Percentiles rank a stretch among this genome's conserved stretches.
Evolutionary conservation across 805 yeast species (phyloP).

Genomic region (Wickerhamomyces mucosus): DNA sequence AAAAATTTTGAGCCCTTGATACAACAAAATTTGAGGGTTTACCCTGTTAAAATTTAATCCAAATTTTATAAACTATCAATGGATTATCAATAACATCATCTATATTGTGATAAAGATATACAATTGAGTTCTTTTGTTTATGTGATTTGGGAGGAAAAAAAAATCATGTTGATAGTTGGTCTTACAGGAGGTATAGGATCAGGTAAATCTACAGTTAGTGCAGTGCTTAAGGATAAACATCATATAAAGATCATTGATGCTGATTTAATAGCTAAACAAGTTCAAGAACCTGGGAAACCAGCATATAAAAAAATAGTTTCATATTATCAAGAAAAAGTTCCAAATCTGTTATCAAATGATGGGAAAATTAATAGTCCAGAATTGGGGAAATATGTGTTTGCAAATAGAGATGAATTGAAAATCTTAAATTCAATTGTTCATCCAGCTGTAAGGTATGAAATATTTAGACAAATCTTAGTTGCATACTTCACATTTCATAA

Average conservation of each 20-base stretch:
- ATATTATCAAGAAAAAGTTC: slow-evolving; percentile 47
- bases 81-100: too few species aligned
- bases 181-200: slow-evolving; percentile 97
- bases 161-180: slow-evolving; percentile 78
- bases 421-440: slow-evolving; percentile 72
- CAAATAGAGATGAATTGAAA: slow-evolving; percentile 46
- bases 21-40: too few species aligned
- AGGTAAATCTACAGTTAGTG: slow-evolving; percentile 91
- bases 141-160: too few species aligned
- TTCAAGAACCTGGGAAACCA: slow-evolving; percentile 69
- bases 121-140: too few species aligned
- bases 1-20: too few species aligned
- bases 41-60: too few species aligned
- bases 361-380: slow-evolving; percentile 54
- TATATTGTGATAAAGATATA: too few species aligned
- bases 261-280: slow-evolving; percentile 77
- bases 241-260: slow-evolving; percentile 72
- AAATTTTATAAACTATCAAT: too few species aligned
- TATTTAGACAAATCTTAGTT: slow-evolving; percentile 42
- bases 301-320: slow-evolving; percentile 61
- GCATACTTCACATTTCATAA: slow-evolving; percentile 50
- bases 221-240: slow-evolving; percentile 39
- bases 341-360: slow-evolving; percentile 31
- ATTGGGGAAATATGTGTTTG: slow-evolving; percentile 73
- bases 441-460: slow-evolving; percentile 67